Evolutionary conservation across 805 yeast genomes (phyloP), one percentile per base, ranked within the genome.

Genomic region (Kuraishia ogatae): DNA sequence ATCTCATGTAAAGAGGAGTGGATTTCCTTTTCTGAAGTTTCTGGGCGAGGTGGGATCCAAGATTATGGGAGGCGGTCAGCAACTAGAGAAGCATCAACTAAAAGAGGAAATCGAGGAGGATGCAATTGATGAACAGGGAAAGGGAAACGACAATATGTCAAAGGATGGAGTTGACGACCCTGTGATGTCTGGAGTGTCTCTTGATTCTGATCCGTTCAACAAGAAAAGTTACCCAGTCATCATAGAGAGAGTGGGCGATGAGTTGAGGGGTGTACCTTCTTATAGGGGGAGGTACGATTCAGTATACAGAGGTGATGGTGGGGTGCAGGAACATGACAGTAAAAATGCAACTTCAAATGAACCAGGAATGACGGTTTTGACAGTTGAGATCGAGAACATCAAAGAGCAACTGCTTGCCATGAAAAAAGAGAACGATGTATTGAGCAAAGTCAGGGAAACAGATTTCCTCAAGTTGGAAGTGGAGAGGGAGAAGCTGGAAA

Each of bases 391-490:
- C 13, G n/a, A 35, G 43, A 35, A 8, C 43, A 35, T 35, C 17
- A 46, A 46, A 17, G 29, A 39, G 17, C 39, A 51, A 43, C 10
- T 50, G 49, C 15, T 10, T 22, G 1, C 15, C 7, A 50, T 49
- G 50, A 48, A 7, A 15, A 20, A 24, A 26, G 22, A 39, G 10
- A 29, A 19, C 22, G 21, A 22, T 8, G 53, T 55, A 2, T 53
- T 68, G 52, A 59, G 62, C 20, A 60, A 61, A 15, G 60, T 62
- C 19, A 69, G 67, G 53, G 71, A 68, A n/a, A 80, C 84, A 23
- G 74, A 77, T 58, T 83, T 85, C 23, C 86, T 88, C 65, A 72
- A 79, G 53, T 82, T 85, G 66, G 93, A 88, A 65, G 78, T 79
- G 56, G 89, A 84, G 64, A 78, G 85, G 67, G 80, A 82, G 59